Conservation (phyloP, 2,329 filamentous ascomycete genomes). For the Diatrype stigma region DNA sequence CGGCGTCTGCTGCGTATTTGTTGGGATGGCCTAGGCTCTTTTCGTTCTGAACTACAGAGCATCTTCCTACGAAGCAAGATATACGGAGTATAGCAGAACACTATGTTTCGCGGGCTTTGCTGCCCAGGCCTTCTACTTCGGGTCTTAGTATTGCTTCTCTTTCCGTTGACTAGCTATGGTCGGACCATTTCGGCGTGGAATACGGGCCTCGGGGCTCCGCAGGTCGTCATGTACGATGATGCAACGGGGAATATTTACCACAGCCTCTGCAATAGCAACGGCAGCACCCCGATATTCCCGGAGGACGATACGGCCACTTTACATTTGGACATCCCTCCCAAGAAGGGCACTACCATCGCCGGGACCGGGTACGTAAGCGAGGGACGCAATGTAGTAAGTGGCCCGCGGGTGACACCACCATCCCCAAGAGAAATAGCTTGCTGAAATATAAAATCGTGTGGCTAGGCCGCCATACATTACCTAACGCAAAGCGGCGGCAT, state of each 20-base stretch:
- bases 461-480: background rate
- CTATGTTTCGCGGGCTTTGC: too few relatives aligned
- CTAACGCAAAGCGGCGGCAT: background rate
- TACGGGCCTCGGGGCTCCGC: slow-evolving; percentile 7
- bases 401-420: background rate
- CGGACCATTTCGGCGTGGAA: slow-evolving; percentile 6
- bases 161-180: too few relatives aligned
- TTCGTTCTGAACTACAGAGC: too few relatives aligned
- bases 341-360: slow-evolving; percentile 6
- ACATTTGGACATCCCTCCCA: slow-evolving; percentile 3
- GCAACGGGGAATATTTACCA: slow-evolving; percentile 11
- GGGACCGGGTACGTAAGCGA: slow-evolving; percentile 4
- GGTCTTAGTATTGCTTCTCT: too few relatives aligned
- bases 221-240: slow-evolving; percentile 16
- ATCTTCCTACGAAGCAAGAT: too few relatives aligned
- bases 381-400: background rate
- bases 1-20: too few relatives aligned
- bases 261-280: slow-evolving; percentile 15
- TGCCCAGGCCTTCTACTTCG: too few relatives aligned
- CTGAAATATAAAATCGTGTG: too few relatives aligned
- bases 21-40: too few relatives aligned
- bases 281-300: slow-evolving; percentile 9
- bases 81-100: too few relatives aligned
- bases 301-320: slow-evolving; percentile 5
- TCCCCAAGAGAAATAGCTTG: background rate